Conservation (phyloP, 106 monocot species). For the Vanilla planifolia region DNA sequence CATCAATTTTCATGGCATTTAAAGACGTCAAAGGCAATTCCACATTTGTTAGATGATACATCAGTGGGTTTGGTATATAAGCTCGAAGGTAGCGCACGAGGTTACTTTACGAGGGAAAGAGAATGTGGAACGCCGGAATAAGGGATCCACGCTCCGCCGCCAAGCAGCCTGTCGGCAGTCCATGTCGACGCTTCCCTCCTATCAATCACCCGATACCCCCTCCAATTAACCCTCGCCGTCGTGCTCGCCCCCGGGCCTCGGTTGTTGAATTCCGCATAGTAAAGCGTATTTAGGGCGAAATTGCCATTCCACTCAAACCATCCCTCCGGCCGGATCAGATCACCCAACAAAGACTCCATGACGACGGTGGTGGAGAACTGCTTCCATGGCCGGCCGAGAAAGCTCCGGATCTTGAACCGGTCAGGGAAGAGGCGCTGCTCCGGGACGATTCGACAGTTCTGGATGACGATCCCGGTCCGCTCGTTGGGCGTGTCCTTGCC, state of each 20-base stretch:
- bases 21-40: too few relatives aligned
- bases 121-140: constrained; percentile 5
- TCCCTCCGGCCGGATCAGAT: constrained; percentile 26
- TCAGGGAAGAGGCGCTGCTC: constrained; percentile 13
- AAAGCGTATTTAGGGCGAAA: constrained; percentile 11
- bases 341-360: constrained; percentile 28
- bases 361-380: constrained; percentile 25
- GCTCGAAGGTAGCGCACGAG: too few relatives aligned
- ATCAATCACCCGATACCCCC: constrained; percentile 13
- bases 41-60: too few relatives aligned
- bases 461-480: constrained; percentile 40
- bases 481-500: constrained; percentile 22
- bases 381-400: constrained; percentile 43
- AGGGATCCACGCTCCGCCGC: constrained; percentile 5
- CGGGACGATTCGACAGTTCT: constrained; percentile 23
- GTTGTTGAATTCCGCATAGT: constrained; percentile 43
- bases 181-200: constrained; percentile 1
- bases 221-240: constrained; percentile 17
- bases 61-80: too few relatives aligned
- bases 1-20: too few relatives aligned
- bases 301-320: constrained; percentile 21
- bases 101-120: constrained; percentile 1
- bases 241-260: constrained; percentile 12
- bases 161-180: constrained; percentile 2
- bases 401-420: constrained; percentile 16